Percentiles rank a stretch among this genome's conserved stretches.
These are phyloP conservation scores for Dryas alaskensis DNA, from an alignment of 306 rosid species.

Conservation along the genomic window DNA sequence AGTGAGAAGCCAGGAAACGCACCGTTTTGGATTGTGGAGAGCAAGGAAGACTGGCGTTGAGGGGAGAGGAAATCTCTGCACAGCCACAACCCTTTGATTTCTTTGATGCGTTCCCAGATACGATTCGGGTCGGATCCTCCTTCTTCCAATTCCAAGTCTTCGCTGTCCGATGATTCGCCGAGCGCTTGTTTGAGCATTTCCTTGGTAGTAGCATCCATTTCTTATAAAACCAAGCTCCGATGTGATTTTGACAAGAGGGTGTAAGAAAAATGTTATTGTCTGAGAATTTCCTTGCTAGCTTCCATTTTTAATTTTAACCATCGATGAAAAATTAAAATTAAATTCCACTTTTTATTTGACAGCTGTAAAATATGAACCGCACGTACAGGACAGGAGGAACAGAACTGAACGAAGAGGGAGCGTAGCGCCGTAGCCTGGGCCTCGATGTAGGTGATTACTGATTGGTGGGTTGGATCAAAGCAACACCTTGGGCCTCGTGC, in stretches of 20 bases:
- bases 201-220: conserved; percentile 25
- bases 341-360: background rate
- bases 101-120: conserved; percentile 36
- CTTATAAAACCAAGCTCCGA: background rate
- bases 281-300: no score
- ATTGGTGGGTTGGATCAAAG: background rate
- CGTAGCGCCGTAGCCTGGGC: background rate
- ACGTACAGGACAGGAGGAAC: background rate
- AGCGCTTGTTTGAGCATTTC: conserved; percentile 49
- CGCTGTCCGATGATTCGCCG: conserved; percentile 61
- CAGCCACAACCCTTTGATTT: conserved; percentile 65
- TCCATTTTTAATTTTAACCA: background rate
- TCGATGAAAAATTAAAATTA: background rate
- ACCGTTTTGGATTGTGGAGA: conserved; percentile 55
- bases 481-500: conserved; percentile 27
- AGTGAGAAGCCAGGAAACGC: background rate
- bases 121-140: background rate
- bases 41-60: conserved; percentile 44
- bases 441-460: background rate
- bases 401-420: background rate
- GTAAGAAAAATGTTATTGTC: no score
- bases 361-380: background rate
- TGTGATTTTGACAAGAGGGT: background rate
- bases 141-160: conserved; percentile 21
- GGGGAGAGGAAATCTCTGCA: conserved; percentile 54